Base-by-base conservation (phyloP, 2,329 filamentous ascomycete genomes). In the Cercospora citrullina region DNA sequence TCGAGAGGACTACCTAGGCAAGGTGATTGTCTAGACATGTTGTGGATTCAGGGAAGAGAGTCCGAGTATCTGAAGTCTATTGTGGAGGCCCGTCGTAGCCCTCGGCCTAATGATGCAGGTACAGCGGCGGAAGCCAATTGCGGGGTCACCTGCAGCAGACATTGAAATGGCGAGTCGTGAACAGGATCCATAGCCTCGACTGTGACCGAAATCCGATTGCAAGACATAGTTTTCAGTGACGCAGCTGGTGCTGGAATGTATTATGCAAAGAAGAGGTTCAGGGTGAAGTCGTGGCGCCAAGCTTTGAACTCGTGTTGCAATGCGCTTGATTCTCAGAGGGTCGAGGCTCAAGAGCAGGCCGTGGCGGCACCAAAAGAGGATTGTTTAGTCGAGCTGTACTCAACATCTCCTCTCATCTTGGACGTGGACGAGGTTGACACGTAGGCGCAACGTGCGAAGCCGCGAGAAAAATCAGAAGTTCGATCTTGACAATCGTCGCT, bases 1-100 rank as follows among this genome's bases (percentile, higher is more conserved):
- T 69, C 65, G 18, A 68, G 18, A 12, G 67, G 69, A 51, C 69
- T 71, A 14, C 69, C 71, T 18, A 70, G 42, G n/a, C 69, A 71
- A 51, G 67, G 66, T 30, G 60, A 39, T 42, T 68, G 63, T 66
- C 68, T 64, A 8, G 60, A 60, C 67, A 68, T 68, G 4, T 33
- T 42, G 18, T 31, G 33, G 12, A 48, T n/a, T 8, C 21, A 33
- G 16, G 9, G 16, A 26, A 33, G 21, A 39, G 45, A 57, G 4
- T 16, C 21, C 3, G 2, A 16, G 10, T 30, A 3, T n/a, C 12
- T n/a, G 16, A 12, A 28, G n/a, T 42, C 48, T 51, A 62, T 23
- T 51, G 60, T 62, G 23, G 21, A 30, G 60, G 26, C n/a, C 28
- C 18, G 21, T 36, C 33, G 30, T 42, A 60, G 42, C 60, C 60